These are phyloP conservation scores for Globisporangium camurandrum DNA, from an alignment of 352 stramenopile species.

Conservation along the genomic window DNA sequence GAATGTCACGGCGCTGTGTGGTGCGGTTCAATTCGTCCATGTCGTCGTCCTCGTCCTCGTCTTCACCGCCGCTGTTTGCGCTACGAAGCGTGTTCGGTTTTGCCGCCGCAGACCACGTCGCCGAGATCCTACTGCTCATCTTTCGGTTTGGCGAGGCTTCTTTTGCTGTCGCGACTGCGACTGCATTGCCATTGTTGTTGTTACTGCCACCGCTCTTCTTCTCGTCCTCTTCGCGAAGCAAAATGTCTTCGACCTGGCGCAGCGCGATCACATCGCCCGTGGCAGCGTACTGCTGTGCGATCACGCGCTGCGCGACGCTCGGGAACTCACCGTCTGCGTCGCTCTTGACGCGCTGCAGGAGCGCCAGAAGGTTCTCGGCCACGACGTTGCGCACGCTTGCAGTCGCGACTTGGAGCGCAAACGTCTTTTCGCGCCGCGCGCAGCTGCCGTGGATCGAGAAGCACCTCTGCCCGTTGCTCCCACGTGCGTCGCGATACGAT, in stretches of 20 bases:
- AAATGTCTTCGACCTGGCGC: conserved; percentile 33
- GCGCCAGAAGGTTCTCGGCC: conserved; percentile 33
- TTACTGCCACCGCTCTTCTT: too few species aligned
- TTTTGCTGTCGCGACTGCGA: background rate
- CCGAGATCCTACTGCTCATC: background rate
- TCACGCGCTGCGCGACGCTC: conserved; percentile 27
- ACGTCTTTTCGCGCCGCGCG: conserved; percentile 20
- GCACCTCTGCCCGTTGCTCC: conserved; percentile 32
- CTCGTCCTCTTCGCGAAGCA: conserved; percentile 40
- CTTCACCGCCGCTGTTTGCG: conserved; percentile 4
- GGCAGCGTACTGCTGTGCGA: conserved; percentile 33
- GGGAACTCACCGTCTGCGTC: conserved; percentile 46
- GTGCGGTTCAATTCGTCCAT: conserved; percentile 16
- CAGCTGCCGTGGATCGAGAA: conserved; percentile 35
- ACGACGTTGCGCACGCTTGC: conserved; percentile 38
- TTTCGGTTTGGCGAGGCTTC: conserved; percentile 2
- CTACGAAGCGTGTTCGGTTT: background rate
- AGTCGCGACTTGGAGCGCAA: conserved; percentile 40
- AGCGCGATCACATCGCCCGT: conserved; percentile 33
- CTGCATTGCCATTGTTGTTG: too few species aligned
- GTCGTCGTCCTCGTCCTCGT: conserved; percentile 16
- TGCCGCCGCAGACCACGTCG: conserved; percentile 9
- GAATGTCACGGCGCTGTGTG: conserved; percentile 23
- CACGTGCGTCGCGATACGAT: conserved; percentile 35
- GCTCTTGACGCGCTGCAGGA: conserved; percentile 35